Evolutionary conservation across 345 rosid genomes (phyloP).

Genomic region (Euphorbia peplus): DNA sequence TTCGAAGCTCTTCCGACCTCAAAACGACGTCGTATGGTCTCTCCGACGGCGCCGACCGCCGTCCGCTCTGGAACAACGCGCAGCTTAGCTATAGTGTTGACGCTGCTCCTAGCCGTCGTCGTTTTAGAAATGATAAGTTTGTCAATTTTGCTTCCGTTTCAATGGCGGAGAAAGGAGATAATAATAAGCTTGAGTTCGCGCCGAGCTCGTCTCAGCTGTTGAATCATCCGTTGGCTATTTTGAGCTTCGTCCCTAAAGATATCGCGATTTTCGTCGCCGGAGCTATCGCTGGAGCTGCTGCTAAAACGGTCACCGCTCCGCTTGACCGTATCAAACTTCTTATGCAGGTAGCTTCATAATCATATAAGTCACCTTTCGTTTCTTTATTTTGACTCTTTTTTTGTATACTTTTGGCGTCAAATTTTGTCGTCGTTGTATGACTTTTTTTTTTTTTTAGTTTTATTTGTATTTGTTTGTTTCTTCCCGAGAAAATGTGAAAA

Average conservation of each 20-base stretch:
- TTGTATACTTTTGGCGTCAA: not conserved
- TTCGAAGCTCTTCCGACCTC: constrained; percentile 43
- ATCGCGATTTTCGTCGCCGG: constrained; percentile 82
- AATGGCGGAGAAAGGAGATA: constrained; percentile 52
- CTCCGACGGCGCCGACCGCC: constrained; percentile 20
- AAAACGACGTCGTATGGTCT: constrained; percentile 29
- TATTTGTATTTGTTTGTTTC: not conserved
- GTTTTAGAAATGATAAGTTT: constrained; percentile 16
- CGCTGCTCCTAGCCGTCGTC: constrained; percentile 1
- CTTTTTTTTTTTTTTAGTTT: not conserved
- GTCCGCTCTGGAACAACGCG: constrained; percentile 28
- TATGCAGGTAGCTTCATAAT: constrained; percentile 74
- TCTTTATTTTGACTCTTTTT: not conserved
- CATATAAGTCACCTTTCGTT: not conserved
- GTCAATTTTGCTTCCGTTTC: constrained; percentile 61
- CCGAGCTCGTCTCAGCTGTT: constrained; percentile 64
- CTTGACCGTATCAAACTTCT: constrained; percentile 96
- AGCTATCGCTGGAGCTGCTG: constrained; percentile 95
- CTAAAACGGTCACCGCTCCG: constrained; percentile 88
- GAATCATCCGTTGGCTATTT: constrained; percentile 66
- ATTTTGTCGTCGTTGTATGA: not conserved
- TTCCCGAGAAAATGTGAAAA: constrained; percentile 4
- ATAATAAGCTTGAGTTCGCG: constrained; percentile 42
- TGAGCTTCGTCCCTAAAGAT: constrained; percentile 68
- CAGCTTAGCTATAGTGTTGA: constrained; percentile 11